phyloP scores from a whole-genome alignment of 2,329 filamentous ascomycete species.

The Catunica adiposa region DNA sequence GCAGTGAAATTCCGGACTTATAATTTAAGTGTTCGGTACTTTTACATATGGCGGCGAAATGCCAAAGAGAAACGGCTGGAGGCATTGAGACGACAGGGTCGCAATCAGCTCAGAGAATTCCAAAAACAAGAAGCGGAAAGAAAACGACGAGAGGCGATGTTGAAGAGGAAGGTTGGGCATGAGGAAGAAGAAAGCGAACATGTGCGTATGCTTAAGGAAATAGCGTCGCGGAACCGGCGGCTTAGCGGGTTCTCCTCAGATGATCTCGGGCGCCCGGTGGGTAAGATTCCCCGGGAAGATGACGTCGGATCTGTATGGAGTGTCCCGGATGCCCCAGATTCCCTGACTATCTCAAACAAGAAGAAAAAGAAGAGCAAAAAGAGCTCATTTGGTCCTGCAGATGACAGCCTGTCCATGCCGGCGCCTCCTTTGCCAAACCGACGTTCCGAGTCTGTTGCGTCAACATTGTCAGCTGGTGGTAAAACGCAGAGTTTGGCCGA shows the following conservation, averaged over 20 bases:
- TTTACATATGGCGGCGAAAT: constrained; percentile 38
- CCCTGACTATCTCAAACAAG: neutral
- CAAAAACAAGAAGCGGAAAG: constrained; percentile 23
- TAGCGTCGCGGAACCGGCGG: constrained; percentile 17
- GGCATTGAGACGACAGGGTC: constrained; percentile 33
- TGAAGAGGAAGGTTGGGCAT: constrained; percentile 2
- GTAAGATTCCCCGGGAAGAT: constrained; percentile 22
- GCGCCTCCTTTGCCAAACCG: constrained; percentile 3
- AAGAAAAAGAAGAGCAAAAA: constrained; percentile 11
- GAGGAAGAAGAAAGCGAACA: constrained; percentile 5
- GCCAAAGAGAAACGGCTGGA: constrained; percentile 32
- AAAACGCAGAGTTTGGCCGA: constrained; percentile 13
- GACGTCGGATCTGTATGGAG: constrained; percentile 12
- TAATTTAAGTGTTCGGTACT: constrained; percentile 36
- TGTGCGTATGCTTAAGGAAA: constrained; percentile 12
- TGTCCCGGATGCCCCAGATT: constrained; percentile 11
- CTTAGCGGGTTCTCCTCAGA: constrained; percentile 25
- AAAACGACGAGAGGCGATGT: constrained; percentile 20
- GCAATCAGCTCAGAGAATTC: constrained; percentile 33
- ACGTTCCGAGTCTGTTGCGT: constrained; percentile 10
- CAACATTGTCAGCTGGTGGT: constrained; percentile 12
- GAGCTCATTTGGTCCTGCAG: neutral
- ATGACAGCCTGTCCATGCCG: constrained; percentile 6
- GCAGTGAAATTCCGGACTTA: constrained; percentile 33
- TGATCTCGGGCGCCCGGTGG: constrained; percentile 23